Evolutionary conservation across 441 rosid species (phyloP), one percentile per base, ranked within the genome.

Genomic region (Eruca vesicaria): DNA sequence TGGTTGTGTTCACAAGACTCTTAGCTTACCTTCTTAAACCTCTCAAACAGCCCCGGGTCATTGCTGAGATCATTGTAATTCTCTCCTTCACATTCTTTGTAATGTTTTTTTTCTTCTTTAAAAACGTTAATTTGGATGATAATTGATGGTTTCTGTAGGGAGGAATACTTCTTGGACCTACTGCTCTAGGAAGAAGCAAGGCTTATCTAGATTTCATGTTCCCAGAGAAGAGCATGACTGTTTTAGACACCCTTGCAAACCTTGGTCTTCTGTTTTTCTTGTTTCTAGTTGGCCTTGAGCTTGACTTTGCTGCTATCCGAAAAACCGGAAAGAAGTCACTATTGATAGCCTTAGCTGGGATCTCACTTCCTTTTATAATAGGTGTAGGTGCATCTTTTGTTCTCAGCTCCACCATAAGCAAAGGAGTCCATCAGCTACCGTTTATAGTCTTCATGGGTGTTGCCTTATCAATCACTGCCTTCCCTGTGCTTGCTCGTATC

Each of bases 381-480:
- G 93, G 93, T 32, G 84, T 85, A 18, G 89, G 88, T 7, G 80
- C 89, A 18, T 87, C 93, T 2, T 50, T 84, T 41, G 72, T 85
- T 69, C 89, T 89, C 33, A 80, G 89, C 56, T 6, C 83, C 31
- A 85, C 89, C 21, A 66, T 87, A 35, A 81, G 80, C 78, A 77
- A 80, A 69, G 84, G 83, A 32, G 88, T 80, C 48, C 18, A 20
- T 9, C 73, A 84, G 21, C 78, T 75, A 11, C 84, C 86, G 3
- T 85, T 89, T 77, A 79, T 87, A 35, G 87, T 89, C 62, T 89
- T 89, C 86, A 89, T 89, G 89, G 93, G 93, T 36, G 91, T 89
- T 53, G 84, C 93, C 45, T 83, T 89, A 19, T 88, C 93, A 55
- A 88, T 88, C 76, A 88, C 93, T 4, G 93, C 92, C 35, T 88